Evolutionary conservation across 257 asterid species (phyloP), one percentile per base, ranked within the genome.

Genomic region (Salvia rosmarinus): DNA sequence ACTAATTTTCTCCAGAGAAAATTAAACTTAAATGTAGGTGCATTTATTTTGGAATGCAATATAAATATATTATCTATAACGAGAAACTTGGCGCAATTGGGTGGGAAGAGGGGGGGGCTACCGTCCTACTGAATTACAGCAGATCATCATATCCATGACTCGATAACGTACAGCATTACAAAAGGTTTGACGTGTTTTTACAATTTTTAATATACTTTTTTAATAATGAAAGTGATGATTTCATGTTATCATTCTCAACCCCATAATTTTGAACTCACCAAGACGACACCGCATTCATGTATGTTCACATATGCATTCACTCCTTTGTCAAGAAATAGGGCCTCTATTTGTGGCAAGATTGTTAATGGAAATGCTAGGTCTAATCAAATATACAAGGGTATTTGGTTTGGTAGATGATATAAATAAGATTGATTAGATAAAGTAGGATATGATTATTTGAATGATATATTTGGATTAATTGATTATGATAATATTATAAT

Each of bases 51-150:
- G 32, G 23, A 59, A 21, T 9, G 49, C 49, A 8, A 20, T 25
- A 6, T 2, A 7, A n/a, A n/a, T n/a, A n/a, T 2, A 68, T 21
- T n/a, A 40, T 16, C 73, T 13, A 65, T 44, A 43, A 6, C 12
- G 4, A 0, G n/a, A 58, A 9, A 43, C 68, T 19, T 70, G 80
- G 14, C n/a, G 68, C 52, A 16, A 76, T 69, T 69, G 76, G 71
- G 4, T 7, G 72, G 12, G 20, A 30, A 37, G 7, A 2, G 10
- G 69, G 74, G 54, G n/a, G 30, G 2, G 25, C 60, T 60, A 52
- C 56, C 2, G 37, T 32, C 37, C 2, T 0, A 32, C 4, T 32
- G 42, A 0, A 10, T 21, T 9, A 12, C 44, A 25, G 30, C 11
- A 42, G 55, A 13, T 13, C 55, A 25, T 44, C 69, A 64, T 8